These are phyloP conservation scores for Hyphopichia wangnamkhiaoensis DNA, from an alignment of 1,139 yeast species.

Conservation along the genomic window DNA sequence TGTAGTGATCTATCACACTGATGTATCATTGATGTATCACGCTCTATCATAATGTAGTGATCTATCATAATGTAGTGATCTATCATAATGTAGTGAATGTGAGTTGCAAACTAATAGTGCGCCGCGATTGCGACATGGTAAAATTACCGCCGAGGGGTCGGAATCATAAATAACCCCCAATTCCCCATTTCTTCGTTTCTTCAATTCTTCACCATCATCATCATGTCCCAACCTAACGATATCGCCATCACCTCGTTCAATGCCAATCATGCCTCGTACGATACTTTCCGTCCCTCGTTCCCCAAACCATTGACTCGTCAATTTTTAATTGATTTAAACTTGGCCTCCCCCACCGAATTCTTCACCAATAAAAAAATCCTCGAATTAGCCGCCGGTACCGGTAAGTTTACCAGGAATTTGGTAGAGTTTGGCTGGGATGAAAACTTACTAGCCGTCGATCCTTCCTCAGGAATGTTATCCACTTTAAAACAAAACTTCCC, in stretches of 20 bases:
- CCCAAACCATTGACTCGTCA: constrained; percentile 43
- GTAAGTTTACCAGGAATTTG: constrained; percentile 58
- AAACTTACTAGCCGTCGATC: constrained; percentile 53
- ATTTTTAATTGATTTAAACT: constrained; percentile 39
- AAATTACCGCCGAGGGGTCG: too few relatives aligned
- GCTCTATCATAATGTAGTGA: too few relatives aligned
- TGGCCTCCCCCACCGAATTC: constrained; percentile 20
- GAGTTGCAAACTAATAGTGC: too few relatives aligned
- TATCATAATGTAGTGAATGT: too few relatives aligned
- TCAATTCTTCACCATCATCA: too few relatives aligned
- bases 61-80: too few relatives aligned
- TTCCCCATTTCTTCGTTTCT: too few relatives aligned
- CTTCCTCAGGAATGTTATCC: constrained; percentile 60
- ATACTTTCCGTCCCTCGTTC: constrained; percentile 58
- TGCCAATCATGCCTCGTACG: constrained; percentile 55
- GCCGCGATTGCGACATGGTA: too few relatives aligned
- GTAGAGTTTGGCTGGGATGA: constrained; percentile 41
- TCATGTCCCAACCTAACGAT: constrained; percentile 23
- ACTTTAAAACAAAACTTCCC: constrained; percentile 53
- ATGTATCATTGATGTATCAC: too few relatives aligned
- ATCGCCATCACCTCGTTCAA: constrained; percentile 51
- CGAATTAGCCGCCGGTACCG: constrained; percentile 68
- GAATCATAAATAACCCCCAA: too few relatives aligned
- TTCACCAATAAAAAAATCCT: constrained; percentile 34
- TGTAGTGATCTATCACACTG: too few relatives aligned